These are phyloP conservation scores for Mycotypha africana DNA, from an alignment of 371 early-diverging fungal species.

Conservation along the genomic window DNA sequence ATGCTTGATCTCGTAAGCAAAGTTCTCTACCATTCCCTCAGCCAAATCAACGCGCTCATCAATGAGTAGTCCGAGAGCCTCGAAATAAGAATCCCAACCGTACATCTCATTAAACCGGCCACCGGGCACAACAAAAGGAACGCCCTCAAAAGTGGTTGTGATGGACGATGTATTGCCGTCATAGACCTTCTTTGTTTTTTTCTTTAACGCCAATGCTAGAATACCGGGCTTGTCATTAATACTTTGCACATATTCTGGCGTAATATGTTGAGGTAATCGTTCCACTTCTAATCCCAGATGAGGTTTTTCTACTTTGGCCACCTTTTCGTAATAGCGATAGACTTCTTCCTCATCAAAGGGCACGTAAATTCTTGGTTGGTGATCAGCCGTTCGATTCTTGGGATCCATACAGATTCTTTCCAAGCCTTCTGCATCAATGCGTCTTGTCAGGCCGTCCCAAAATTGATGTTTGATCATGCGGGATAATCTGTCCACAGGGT, in stretches of 20 bases:
- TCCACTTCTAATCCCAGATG: constrained; percentile 71
- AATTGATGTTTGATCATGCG: constrained; percentile 83
- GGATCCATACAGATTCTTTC: constrained; percentile 83
- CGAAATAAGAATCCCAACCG: constrained; percentile 94
- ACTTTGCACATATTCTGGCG: constrained; percentile 82
- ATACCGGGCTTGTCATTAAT: constrained; percentile 83
- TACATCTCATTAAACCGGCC: constrained; percentile 97
- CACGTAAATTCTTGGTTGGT: constrained; percentile 74
- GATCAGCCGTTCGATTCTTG: constrained; percentile 71
- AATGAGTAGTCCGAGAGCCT: constrained; percentile 73
- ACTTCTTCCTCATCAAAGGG: constrained; percentile 74
- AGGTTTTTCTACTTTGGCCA: constrained; percentile 50
- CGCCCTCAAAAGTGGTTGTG: constrained; percentile 54
- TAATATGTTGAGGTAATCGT: constrained; percentile 73
- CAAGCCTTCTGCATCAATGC: constrained; percentile 85
- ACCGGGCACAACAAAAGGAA: constrained; percentile 94
- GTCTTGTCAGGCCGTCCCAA: constrained; percentile 86
- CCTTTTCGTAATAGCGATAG: constrained; percentile 63
- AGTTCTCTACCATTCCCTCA: constrained; percentile 92
- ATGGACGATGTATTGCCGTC: constrained; percentile 8
- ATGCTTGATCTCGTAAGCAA: constrained; percentile 73
- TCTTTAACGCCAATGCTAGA: constrained; percentile 69
- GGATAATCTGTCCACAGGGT: constrained; percentile 79
- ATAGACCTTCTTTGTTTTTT: constrained; percentile 42
- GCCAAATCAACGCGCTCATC: constrained; percentile 77